Evolutionary conservation across 2,329 filamentous ascomycete species (phyloP).

Genomic region (Cladosporium sp.): DNA sequence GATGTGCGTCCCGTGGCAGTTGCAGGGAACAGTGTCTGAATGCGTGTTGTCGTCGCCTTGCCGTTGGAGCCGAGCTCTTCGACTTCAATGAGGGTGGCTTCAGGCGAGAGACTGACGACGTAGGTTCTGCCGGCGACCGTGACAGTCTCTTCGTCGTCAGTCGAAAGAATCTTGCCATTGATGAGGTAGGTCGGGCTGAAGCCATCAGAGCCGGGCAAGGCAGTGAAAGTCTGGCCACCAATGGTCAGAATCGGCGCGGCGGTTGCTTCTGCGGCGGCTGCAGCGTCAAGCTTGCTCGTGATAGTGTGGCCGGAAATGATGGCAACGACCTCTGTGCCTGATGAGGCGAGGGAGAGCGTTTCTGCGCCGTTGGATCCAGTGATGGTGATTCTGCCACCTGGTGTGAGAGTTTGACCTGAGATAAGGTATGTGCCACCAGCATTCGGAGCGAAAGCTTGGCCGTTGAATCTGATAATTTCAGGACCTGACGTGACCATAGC

Average conservation of each 20-base stretch:
- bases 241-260: slow-evolving; percentile 30
- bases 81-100: slow-evolving; percentile 36
- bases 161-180: slow-evolving; percentile 35
- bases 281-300: slow-evolving; percentile 32
- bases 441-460: slow-evolving; percentile 23
- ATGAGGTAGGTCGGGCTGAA: slow-evolving; percentile 35
- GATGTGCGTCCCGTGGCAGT: slow-evolving; percentile 28
- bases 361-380: slow-evolving; percentile 23
- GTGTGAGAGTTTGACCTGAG: slow-evolving; percentile 24
- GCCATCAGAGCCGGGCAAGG: slow-evolving; percentile 23
- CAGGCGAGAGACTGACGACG: slow-evolving; percentile 30
- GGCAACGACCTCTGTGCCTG: slow-evolving; percentile 24
- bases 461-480: slow-evolving; percentile 26
- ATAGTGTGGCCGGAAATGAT: slow-evolving; percentile 23
- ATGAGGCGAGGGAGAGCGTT: slow-evolving; percentile 30
- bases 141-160: slow-evolving; percentile 31
- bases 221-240: slow-evolving; percentile 26
- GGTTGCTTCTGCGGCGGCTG: slow-evolving; percentile 29
- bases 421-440: slow-evolving; percentile 27
- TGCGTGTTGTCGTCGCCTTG: slow-evolving; percentile 27
- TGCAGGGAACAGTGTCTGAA: slow-evolving; percentile 37
- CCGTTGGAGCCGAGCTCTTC: slow-evolving; percentile 30
- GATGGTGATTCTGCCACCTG: slow-evolving; percentile 24
- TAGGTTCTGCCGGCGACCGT: slow-evolving; percentile 25
- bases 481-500: slow-evolving; percentile 27